These are phyloP conservation scores for Rhizoclosmatium hyalinum DNA, from an alignment of 371 early-diverging fungal species.

Conservation along the genomic window DNA sequence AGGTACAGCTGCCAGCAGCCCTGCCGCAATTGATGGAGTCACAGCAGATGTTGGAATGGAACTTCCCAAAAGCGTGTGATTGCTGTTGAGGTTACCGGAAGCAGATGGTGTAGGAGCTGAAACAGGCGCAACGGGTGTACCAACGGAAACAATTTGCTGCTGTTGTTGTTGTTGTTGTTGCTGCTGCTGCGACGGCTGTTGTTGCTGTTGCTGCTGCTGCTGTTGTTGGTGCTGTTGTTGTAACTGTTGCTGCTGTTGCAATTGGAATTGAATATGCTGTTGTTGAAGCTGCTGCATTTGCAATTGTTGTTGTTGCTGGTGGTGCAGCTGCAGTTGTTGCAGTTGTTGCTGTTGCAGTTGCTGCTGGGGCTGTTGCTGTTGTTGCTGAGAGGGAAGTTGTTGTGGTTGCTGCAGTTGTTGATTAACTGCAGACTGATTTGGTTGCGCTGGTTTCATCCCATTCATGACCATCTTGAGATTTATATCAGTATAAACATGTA, in stretches of 20 bases:
- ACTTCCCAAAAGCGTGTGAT: background rate
- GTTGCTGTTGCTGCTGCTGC: conserved; percentile 2
- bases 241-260: background rate
- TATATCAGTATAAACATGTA: background rate
- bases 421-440: background rate
- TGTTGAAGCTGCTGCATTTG: background rate
- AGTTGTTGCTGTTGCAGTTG: background rate
- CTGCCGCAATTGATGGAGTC: background rate
- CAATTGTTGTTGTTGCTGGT: background rate
- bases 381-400: background rate
- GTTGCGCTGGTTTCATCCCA: background rate
- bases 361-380: background rate
- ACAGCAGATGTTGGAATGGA: background rate
- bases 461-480: background rate
- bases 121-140: background rate
- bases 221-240: background rate
- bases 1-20: background rate
- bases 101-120: background rate
- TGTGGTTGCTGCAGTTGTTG: background rate
- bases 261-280: background rate
- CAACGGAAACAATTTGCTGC: background rate
- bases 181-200: background rate
- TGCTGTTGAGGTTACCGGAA: background rate
- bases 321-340: background rate
- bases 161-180: conserved; percentile 10